A percentile compares a stretch with the other conserved stretches of the same genome.
phyloP scores from a whole-genome alignment of 2,329 filamentous ascomycete genomes.

The Xylaria sp. region DNA sequence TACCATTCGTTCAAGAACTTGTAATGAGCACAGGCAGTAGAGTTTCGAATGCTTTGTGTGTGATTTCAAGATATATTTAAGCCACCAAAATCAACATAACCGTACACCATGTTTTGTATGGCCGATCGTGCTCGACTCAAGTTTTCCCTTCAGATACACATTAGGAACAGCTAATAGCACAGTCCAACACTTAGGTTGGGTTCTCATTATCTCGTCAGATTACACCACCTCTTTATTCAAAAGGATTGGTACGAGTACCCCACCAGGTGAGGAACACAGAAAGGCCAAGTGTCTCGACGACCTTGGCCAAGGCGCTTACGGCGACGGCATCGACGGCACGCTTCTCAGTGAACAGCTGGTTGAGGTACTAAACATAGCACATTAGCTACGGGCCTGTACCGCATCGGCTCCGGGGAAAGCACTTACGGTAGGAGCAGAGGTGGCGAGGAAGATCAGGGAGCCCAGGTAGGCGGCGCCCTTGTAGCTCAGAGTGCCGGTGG shows the following conservation, averaged over 20 bases:
- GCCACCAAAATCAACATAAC: constrained; percentile 25
- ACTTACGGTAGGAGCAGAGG: constrained; percentile 85
- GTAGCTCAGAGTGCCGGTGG: constrained; percentile 93
- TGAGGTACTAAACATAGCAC: constrained; percentile 73
- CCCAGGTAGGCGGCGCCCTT: constrained; percentile 97
- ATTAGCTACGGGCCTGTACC: constrained; percentile 1
- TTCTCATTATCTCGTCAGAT: constrained; percentile 33
- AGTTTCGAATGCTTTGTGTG: neutral
- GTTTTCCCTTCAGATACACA: constrained; percentile 27
- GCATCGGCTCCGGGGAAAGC: neutral
- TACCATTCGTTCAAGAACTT: constrained; percentile 24
- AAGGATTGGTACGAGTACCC: constrained; percentile 94
- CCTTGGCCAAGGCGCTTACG: constrained; percentile 83
- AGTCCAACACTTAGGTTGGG: constrained; percentile 26
- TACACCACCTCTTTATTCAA: constrained; percentile 69
- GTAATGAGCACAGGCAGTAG: neutral
- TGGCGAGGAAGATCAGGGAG: constrained; percentile 89
- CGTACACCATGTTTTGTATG: constrained; percentile 16
- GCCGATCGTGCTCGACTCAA: constrained; percentile 12
- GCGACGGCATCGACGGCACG: constrained; percentile 90
- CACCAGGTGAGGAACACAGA: constrained; percentile 96
- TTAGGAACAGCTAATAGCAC: constrained; percentile 38
- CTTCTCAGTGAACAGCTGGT: constrained; percentile 90
- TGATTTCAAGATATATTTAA: constrained; percentile 30
- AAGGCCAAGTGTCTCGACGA: constrained; percentile 92